phyloP scores from a whole-genome alignment of 352 stramenopile species.

The Phytophthora sp. region DNA sequence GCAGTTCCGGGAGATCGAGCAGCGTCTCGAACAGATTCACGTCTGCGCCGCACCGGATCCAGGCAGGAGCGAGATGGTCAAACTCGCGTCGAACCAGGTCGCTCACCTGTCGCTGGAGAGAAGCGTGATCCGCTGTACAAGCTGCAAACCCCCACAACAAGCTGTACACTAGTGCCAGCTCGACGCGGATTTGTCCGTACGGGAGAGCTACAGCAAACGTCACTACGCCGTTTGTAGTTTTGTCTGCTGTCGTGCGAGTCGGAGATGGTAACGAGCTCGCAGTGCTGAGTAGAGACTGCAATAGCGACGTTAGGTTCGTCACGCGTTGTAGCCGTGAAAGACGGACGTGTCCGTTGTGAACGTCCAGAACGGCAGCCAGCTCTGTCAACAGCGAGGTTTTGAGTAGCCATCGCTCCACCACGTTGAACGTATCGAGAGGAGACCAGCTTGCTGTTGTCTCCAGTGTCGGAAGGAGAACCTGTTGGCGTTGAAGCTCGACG shows the following conservation, averaged over 20 bases:
- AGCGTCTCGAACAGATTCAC: constrained; percentile 53
- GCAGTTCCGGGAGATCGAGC: constrained; percentile 37
- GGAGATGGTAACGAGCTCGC: constrained; percentile 4
- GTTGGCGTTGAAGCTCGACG: constrained; percentile 20
- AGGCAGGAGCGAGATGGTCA: constrained; percentile 34
- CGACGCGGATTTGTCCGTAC: constrained; percentile 36
- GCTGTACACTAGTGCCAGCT: constrained; percentile 60
- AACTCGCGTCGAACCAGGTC: constrained; percentile 41
- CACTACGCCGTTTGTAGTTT: background rate
- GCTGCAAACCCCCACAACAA: constrained; percentile 60
- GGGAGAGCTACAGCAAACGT: constrained; percentile 2
- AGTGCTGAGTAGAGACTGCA: constrained; percentile 52
- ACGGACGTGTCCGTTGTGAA: background rate
- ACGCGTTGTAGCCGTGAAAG: constrained; percentile 52
- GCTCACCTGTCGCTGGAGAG: constrained; percentile 39
- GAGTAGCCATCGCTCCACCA: constrained; percentile 26
- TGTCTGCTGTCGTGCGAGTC: background rate
- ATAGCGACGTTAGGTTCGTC: constrained; percentile 47
- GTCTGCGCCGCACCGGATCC: constrained; percentile 24
- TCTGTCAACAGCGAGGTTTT: constrained; percentile 18
- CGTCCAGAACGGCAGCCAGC: constrained; percentile 19
- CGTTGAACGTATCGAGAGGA: constrained; percentile 13
- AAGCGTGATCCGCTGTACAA: constrained; percentile 21
- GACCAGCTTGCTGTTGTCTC: constrained; percentile 7
- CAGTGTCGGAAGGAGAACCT: background rate